Evolutionary conservation across 2,329 filamentous ascomycete genomes (phyloP).

Genomic region (Sporothrix variecibatus): DNA sequence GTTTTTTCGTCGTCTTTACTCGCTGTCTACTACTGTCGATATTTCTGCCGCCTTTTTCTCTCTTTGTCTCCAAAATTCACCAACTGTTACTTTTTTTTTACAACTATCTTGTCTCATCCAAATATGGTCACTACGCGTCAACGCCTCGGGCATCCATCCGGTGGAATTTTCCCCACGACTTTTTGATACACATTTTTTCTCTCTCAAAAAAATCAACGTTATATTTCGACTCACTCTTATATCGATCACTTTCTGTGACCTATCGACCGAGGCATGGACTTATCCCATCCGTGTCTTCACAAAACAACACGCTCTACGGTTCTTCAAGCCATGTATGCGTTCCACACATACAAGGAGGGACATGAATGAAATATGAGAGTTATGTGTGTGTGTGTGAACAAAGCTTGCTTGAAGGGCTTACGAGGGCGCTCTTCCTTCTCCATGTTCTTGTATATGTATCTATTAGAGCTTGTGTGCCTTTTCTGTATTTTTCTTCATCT

Average conservation of each 20-base stretch:
- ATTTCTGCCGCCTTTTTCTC: conserved; percentile 2
- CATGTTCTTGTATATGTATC: conserved; percentile 20
- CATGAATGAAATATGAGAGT: background rate
- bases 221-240: background rate
- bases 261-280: background rate
- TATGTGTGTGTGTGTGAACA: background rate
- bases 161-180: conserved; percentile 13
- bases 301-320: background rate
- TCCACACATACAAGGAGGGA: background rate
- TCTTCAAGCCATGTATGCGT: background rate
- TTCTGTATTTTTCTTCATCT: background rate
- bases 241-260: background rate
- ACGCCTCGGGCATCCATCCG: conserved; percentile 2
- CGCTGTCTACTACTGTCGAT: background rate
- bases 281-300: background rate
- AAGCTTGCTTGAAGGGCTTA: background rate
- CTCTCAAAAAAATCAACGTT: background rate
- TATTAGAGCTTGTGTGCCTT: conserved; percentile 22
- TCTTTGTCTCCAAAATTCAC: conserved; percentile 1
- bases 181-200: background rate
- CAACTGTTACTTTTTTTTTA: background rate
- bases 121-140: conserved; percentile 11
- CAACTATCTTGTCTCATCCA: background rate
- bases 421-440: background rate
- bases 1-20: background rate